These are phyloP conservation scores for Lasiosphaeria ovina DNA, from an alignment of 495 filamentous ascomycete species.

Conservation along the genomic window DNA sequence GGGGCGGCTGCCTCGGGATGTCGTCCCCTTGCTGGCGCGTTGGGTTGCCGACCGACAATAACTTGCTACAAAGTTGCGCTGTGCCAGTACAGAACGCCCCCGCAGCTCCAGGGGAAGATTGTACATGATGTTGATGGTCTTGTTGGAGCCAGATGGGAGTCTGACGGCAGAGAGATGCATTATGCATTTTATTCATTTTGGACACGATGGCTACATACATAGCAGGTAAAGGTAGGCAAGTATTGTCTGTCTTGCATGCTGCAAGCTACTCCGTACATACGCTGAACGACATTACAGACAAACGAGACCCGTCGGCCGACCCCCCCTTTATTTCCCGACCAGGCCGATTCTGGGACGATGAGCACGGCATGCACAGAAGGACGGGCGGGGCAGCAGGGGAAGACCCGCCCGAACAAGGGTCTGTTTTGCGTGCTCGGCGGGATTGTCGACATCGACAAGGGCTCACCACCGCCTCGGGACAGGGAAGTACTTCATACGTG, in stretches of 20 bases:
- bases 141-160: not conserved
- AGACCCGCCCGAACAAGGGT: conserved; percentile 21
- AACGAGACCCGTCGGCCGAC: not conserved
- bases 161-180: not conserved
- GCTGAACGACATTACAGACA: too few relatives aligned
- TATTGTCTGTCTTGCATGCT: too few relatives aligned
- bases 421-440: conserved; percentile 28
- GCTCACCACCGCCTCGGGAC: conserved; percentile 35
- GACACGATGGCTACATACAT: too few relatives aligned
- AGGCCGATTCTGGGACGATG: not conserved
- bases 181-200: not conserved
- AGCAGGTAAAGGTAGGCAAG: too few relatives aligned
- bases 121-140: not conserved
- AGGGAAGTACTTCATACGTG: conserved; percentile 9
- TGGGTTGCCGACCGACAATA: not conserved
- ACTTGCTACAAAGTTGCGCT: not conserved
- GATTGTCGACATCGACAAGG: conserved; percentile 29
- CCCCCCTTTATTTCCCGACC: conserved; percentile 4
- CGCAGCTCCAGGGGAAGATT: not conserved
- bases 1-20: not conserved
- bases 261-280: too few relatives aligned
- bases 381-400: conserved; percentile 9
- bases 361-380: not conserved
- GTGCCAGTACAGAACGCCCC: not conserved
- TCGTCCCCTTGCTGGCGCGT: not conserved